A percentile compares a stretch with the other conserved stretches of the same genome.
Evolutionary conservation across 2,329 filamentous ascomycete species (phyloP).

Genomic region (Grosmannia penicillata): DNA sequence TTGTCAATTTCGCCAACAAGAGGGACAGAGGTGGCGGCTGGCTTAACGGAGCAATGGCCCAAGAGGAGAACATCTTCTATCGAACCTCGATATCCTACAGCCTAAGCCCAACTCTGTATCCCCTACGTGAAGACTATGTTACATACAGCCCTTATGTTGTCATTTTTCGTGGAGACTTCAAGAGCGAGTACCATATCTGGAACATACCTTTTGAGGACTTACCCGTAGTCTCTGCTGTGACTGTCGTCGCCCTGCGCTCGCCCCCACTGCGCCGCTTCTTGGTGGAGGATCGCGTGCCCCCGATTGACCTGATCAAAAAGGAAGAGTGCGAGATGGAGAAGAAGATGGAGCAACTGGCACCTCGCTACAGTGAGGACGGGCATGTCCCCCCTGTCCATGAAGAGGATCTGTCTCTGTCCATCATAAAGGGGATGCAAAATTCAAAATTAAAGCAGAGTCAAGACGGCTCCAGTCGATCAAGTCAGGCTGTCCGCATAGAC

Average conservation of each 20-base stretch:
- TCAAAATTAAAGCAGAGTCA: no score
- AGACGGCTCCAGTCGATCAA: no score
- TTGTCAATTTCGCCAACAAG: slow-evolving; percentile 53
- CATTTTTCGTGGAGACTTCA: slow-evolving; percentile 13
- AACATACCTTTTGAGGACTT: slow-evolving; percentile 12
- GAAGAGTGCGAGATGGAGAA: no score
- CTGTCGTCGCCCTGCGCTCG: slow-evolving; percentile 35
- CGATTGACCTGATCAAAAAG: no score
- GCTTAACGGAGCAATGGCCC: slow-evolving; percentile 43
- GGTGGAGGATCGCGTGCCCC: no score
- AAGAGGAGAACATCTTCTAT: slow-evolving; percentile 57
- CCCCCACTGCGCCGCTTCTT: neutral
- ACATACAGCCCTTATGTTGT: slow-evolving; percentile 20
- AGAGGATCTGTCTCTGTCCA: no score
- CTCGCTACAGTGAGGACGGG: no score
- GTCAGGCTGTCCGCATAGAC: no score
- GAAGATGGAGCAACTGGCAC: no score
- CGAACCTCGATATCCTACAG: slow-evolving; percentile 38
- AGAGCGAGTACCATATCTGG: no score
- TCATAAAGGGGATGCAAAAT: no score
- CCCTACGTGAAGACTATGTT: slow-evolving; percentile 9
- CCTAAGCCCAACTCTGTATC: slow-evolving; percentile 20
- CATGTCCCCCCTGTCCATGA: neutral
- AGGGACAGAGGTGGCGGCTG: slow-evolving; percentile 47
- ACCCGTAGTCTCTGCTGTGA: slow-evolving; percentile 45